Evolutionary conservation across 2,329 filamentous ascomycete species (phyloP).

Genomic region (Aspergillus transmontanensis): DNA sequence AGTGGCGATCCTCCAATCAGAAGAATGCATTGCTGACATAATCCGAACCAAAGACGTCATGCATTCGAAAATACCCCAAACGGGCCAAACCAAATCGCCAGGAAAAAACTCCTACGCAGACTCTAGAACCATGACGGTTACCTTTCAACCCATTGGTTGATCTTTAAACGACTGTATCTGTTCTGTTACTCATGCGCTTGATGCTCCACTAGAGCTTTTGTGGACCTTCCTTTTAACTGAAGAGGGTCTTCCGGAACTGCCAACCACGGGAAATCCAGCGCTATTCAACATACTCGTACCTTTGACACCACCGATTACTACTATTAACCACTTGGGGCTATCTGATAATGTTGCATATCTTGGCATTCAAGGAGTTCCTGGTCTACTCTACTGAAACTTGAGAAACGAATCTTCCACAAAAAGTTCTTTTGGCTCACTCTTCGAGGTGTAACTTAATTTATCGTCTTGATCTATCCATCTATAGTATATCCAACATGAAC

Average conservation of each 20-base stretch:
- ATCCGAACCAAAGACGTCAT: background rate
- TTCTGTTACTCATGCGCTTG: background rate
- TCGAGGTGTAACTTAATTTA: background rate
- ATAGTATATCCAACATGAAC: slow-evolving; percentile 24
- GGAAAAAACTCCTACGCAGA: background rate
- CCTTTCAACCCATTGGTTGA: background rate
- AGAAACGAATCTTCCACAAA: background rate
- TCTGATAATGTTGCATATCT: slow-evolving; percentile 4
- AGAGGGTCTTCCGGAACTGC: background rate
- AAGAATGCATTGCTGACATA: background rate
- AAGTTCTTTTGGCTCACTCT: background rate
- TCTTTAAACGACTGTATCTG: background rate
- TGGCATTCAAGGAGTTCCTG: slow-evolving; percentile 1
- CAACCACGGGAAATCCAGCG: background rate
- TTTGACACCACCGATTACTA: background rate
- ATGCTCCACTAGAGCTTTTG: background rate
- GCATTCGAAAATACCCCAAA: background rate
- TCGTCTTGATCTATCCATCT: background rate
- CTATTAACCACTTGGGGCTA: background rate
- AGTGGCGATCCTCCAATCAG: background rate
- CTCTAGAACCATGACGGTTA: background rate
- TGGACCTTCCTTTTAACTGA: background rate
- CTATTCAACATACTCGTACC: background rate
- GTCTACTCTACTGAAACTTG: background rate
- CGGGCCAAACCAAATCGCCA: background rate